These are phyloP conservation scores for Quercus phellos DNA, from an alignment of 331 rosid species.

Conservation along the genomic window DNA sequence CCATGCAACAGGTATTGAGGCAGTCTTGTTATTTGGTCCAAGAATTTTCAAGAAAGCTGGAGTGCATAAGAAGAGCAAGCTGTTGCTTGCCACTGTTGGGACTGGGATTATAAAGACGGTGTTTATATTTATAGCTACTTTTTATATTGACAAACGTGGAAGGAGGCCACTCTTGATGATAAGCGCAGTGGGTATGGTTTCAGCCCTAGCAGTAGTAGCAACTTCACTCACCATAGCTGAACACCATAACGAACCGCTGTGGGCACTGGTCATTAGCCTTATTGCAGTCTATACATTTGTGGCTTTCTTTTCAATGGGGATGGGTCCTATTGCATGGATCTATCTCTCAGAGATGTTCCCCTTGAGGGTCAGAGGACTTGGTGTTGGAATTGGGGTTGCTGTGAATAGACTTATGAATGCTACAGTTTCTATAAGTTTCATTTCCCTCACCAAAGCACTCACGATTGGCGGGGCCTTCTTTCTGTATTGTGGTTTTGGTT, in stretches of 20 bases:
- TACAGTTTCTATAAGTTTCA: slow-evolving; percentile 53
- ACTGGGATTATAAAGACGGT: slow-evolving; percentile 47
- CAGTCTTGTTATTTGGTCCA: slow-evolving; percentile 69
- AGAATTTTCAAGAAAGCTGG: slow-evolving; percentile 84
- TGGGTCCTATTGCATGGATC: slow-evolving; percentile 83
- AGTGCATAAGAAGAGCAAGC: slow-evolving; percentile 46
- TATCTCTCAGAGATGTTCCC: slow-evolving; percentile 82
- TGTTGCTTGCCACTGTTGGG: slow-evolving; percentile 59
- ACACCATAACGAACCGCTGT: slow-evolving; percentile 21
- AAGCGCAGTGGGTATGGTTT: slow-evolving; percentile 50
- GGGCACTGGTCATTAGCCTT: slow-evolving; percentile 61
- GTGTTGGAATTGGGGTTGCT: slow-evolving; percentile 60
- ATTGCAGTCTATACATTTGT: slow-evolving; percentile 39
- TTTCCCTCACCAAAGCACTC: slow-evolving; percentile 54
- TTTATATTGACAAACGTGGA: slow-evolving; percentile 57
- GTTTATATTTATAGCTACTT: slow-evolving; percentile 44
- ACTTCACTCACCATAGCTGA: slow-evolving; percentile 50
- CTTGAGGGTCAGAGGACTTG: slow-evolving; percentile 60
- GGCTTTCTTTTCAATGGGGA: slow-evolving; percentile 62
- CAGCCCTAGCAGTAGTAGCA: slow-evolving; percentile 39
- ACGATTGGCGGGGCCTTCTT: slow-evolving; percentile 78
- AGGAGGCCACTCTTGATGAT: slow-evolving; percentile 44
- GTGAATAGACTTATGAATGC: slow-evolving; percentile 75
- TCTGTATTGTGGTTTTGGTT: slow-evolving; percentile 60
- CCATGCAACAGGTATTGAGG: slow-evolving; percentile 81